Conservation (phyloP, 2,329 filamentous ascomycete species). For the Malbranchea cinnamomea region DNA sequence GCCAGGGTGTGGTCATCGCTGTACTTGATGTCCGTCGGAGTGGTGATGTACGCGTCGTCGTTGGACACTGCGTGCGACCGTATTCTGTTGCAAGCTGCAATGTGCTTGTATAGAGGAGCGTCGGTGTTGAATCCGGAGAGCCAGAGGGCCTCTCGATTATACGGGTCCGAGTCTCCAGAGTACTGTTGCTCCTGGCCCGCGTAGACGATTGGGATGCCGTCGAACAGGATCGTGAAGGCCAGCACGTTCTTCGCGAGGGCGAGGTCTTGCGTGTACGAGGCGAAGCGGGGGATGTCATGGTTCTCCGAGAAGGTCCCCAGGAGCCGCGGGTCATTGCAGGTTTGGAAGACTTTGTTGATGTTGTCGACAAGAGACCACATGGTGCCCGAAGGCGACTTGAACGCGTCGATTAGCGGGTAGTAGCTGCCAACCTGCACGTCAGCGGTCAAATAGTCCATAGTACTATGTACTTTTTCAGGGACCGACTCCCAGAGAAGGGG, state of each 20-base stretch:
- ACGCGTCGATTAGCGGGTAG: constrained; percentile 4
- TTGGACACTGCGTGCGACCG: constrained; percentile 29
- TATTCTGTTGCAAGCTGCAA: constrained; percentile 35
- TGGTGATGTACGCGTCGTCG: constrained; percentile 26
- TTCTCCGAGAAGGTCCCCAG: constrained; percentile 44
- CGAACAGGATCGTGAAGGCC: constrained; percentile 42
- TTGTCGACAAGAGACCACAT: constrained; percentile 18
- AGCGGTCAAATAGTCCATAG: neutral
- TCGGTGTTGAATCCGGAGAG: constrained; percentile 34
- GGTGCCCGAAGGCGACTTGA: constrained; percentile 12
- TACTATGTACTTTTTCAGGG: neutral
- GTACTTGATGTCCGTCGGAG: constrained; percentile 30
- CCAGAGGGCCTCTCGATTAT: constrained; percentile 45
- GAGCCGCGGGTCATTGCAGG: constrained; percentile 29
- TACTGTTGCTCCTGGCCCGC: constrained; percentile 51
- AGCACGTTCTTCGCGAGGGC: constrained; percentile 46
- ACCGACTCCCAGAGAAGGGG: neutral
- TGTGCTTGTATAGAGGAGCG: constrained; percentile 35
- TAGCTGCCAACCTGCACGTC: neutral
- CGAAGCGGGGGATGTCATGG: constrained; percentile 43
- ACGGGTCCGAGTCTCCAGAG: constrained; percentile 33
- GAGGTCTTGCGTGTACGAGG: constrained; percentile 37
- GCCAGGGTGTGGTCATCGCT: constrained; percentile 29
- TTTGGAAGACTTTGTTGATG: constrained; percentile 17
- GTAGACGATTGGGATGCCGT: constrained; percentile 51